phyloP scores from a whole-genome alignment of 164 flowering plant species.

The Annona squamosa region DNA sequence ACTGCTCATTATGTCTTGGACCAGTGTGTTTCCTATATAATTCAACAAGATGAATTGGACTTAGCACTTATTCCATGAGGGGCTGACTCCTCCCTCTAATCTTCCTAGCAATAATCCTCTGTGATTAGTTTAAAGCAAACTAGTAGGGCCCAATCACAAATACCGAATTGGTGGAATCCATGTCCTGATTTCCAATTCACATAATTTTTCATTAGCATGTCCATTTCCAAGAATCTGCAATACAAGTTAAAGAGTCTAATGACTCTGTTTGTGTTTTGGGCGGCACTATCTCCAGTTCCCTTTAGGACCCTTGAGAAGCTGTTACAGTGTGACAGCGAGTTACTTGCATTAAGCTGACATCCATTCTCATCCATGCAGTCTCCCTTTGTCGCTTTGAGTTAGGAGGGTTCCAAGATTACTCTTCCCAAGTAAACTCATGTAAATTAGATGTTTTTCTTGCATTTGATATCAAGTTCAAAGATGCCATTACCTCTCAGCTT shows the following conservation, averaged over 20 bases:
- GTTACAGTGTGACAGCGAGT: constrained; percentile 23
- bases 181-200: no score
- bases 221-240: background rate
- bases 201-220: no score
- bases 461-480: background rate
- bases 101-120: no score
- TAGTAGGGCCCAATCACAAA: no score
- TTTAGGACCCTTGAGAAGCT: constrained; percentile 39
- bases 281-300: constrained; percentile 36
- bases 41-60: no score
- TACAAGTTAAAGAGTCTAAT: background rate
- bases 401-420: background rate
- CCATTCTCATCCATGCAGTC: constrained; percentile 23
- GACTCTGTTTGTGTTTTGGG: constrained; percentile 19
- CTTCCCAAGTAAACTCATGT: background rate
- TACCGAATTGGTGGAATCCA: no score
- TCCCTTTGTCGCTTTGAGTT: constrained; percentile 4
- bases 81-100: no score
- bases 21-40: no score
- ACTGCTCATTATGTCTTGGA: background rate
- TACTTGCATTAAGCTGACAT: constrained; percentile 21
- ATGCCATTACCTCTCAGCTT: background rate
- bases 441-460: constrained; percentile 6
- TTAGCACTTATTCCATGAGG: no score
- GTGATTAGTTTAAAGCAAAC: no score